These are phyloP conservation scores for Echinochloa phyllopogon DNA, from an alignment of 176 grass and related monocot genomes.

Conservation along the genomic window DNA sequence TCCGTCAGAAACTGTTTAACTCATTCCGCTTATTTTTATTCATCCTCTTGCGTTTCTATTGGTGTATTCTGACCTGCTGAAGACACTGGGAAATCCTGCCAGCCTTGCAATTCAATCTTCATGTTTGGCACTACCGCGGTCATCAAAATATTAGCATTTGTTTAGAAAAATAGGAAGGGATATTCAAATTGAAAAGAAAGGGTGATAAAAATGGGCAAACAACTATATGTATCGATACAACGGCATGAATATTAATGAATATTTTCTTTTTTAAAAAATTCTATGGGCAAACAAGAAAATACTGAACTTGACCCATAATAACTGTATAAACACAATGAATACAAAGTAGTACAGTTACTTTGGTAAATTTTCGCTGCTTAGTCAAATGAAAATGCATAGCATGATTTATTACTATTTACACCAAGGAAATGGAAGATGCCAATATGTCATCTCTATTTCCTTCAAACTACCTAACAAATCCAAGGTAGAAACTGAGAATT, in stretches of 20 bases:
- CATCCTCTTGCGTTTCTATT: constrained; percentile 10
- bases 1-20: not conserved
- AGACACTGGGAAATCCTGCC: not conserved
- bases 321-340: not conserved
- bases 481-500: not conserved
- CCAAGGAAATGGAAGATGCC: constrained; percentile 21
- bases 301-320: not conserved
- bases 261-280: no score
- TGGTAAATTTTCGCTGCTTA: not conserved
- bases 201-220: no score
- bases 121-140: not conserved
- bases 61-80: constrained; percentile 10
- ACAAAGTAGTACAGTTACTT: not conserved
- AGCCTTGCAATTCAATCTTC: not conserved
- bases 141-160: not conserved
- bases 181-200: not conserved
- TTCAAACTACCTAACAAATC: constrained; percentile 27
- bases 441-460: constrained; percentile 23
- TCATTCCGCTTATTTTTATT: not conserved
- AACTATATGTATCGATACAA: no score
- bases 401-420: constrained; percentile 40
- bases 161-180: no score
- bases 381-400: not conserved
- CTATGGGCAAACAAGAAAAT: not conserved
- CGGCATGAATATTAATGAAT: no score